These are phyloP conservation scores for Babesia caballi DNA, from an alignment of 169 alveolate species.

Conservation along the genomic window DNA sequence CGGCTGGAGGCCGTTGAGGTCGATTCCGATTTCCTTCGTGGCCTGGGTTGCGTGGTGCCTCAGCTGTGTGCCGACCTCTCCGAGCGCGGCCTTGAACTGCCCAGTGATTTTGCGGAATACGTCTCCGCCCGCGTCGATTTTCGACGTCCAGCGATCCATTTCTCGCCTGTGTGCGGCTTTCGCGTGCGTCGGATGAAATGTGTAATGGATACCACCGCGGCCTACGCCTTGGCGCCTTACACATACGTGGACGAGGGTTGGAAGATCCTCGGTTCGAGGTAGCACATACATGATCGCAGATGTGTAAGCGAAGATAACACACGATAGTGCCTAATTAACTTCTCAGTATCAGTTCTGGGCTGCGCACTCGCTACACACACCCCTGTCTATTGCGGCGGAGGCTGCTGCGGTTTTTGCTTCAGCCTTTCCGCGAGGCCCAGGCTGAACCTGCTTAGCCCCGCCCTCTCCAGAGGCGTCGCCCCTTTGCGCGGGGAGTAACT, in stretches of 20 bases:
- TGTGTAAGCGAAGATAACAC: background rate
- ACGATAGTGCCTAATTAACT: no score
- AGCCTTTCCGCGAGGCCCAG: conserved; percentile 19
- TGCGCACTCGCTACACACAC: background rate
- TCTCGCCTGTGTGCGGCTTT: background rate
- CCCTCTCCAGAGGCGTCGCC: background rate
- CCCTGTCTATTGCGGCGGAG: background rate
- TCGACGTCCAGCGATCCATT: conserved; percentile 8
- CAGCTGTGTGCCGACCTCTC: conserved; percentile 63
- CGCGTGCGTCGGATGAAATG: background rate
- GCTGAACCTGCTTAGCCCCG: conserved; percentile 1
- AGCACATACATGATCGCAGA: background rate
- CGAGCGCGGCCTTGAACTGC: conserved; percentile 56
- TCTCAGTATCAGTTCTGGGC: background rate
- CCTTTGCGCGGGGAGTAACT: background rate
- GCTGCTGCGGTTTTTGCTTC: background rate
- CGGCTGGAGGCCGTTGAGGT: conserved; percentile 38
- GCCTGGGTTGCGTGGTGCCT: conserved; percentile 65
- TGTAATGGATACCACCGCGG: background rate
- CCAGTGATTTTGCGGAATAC: conserved; percentile 36
- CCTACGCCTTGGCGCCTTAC: conserved; percentile 1
- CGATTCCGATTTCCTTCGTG: conserved; percentile 37
- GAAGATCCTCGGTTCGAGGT: background rate
- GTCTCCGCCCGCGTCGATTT: conserved; percentile 50
- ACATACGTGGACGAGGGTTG: background rate